A percentile compares a stretch with the other conserved stretches of the same genome.
Evolutionary conservation across 2,329 filamentous ascomycete genomes (phyloP).

Genomic region (Tympanopsis confertula): DNA sequence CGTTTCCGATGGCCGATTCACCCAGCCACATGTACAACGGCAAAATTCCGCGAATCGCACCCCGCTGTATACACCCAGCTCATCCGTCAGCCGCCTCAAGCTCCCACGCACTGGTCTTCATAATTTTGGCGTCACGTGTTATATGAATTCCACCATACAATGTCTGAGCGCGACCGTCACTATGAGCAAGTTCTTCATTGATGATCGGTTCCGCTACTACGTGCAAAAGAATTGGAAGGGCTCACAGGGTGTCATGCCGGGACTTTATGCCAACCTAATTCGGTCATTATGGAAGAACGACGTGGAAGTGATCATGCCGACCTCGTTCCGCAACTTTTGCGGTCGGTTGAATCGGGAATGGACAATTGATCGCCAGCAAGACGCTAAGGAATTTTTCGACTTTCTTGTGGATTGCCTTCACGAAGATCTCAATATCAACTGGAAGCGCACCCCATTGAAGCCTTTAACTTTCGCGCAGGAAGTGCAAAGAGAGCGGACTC

Average conservation of each 20-base stretch:
- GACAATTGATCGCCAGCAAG: slow-evolving; percentile 51
- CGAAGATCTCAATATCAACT: slow-evolving; percentile 52
- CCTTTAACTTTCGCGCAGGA: slow-evolving; percentile 47
- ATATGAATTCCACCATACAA: slow-evolving; percentile 59
- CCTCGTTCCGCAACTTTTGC: slow-evolving; percentile 40
- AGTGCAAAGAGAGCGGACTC: slow-evolving; percentile 44
- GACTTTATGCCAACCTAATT: not conserved
- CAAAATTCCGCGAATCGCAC: slow-evolving; percentile 29
- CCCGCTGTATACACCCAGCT: slow-evolving; percentile 27
- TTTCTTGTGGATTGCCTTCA: slow-evolving; percentile 52
- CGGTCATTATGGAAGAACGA: slow-evolving; percentile 35
- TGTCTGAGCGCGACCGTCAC: slow-evolving; percentile 42
- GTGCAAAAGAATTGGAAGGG: slow-evolving; percentile 57
- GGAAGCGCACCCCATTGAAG: slow-evolving; percentile 41
- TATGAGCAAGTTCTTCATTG: slow-evolving; percentile 36
- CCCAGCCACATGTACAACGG: slow-evolving; percentile 29
- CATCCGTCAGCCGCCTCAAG: slow-evolving; percentile 24
- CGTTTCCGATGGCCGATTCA: slow-evolving; percentile 40
- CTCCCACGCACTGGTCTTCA: slow-evolving; percentile 48
- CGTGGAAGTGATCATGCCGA: slow-evolving; percentile 31
- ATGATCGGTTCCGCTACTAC: slow-evolving; percentile 39
- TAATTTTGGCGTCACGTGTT: slow-evolving; percentile 57
- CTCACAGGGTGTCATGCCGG: slow-evolving; percentile 15
- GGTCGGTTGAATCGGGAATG: slow-evolving; percentile 46
- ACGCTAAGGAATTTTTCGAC: slow-evolving; percentile 57